Conservation (phyloP, 176 grass and related monocot genomes). For the Pontederia crassipes region DNA sequence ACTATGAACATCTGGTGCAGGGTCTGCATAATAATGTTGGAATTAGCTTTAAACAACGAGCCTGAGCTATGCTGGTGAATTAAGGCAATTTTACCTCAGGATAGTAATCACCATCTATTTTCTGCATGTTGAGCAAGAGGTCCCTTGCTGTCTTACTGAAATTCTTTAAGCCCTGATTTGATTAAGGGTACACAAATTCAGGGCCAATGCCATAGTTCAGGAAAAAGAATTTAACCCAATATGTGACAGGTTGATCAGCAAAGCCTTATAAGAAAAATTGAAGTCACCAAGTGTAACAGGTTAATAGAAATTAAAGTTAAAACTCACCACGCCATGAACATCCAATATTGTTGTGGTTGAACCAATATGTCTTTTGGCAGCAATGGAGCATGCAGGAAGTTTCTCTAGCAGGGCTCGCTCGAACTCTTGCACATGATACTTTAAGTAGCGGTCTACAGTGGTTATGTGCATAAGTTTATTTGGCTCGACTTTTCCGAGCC, state of each 20-base stretch:
- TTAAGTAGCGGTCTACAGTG: constrained; percentile 81
- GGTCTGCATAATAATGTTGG: constrained; percentile 35
- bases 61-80: too few relatives aligned
- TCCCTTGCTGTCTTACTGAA: constrained; percentile 89
- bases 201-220: not conserved
- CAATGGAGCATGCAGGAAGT: constrained; percentile 92
- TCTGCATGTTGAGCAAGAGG: constrained; percentile 61
- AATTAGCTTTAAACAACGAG: not conserved
- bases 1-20: constrained; percentile 98
- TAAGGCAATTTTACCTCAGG: constrained; percentile 21
- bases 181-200: not conserved
- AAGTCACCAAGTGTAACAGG: not conserved
- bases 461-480: constrained; percentile 84
- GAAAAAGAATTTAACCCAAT: not conserved
- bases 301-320: not conserved
- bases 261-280: not conserved
- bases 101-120: constrained; percentile 96
- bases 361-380: constrained; percentile 83
- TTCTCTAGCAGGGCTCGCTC: constrained; percentile 82
- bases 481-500: constrained; percentile 86
- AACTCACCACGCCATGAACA: constrained; percentile 92
- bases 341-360: constrained; percentile 87
- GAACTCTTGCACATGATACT: constrained; percentile 98
- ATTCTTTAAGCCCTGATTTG: constrained; percentile 89
- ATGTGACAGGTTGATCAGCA: not conserved